Base-by-base conservation (phyloP, 2,329 filamentous ascomycete species). In the Chlorencoelia australis region DNA sequence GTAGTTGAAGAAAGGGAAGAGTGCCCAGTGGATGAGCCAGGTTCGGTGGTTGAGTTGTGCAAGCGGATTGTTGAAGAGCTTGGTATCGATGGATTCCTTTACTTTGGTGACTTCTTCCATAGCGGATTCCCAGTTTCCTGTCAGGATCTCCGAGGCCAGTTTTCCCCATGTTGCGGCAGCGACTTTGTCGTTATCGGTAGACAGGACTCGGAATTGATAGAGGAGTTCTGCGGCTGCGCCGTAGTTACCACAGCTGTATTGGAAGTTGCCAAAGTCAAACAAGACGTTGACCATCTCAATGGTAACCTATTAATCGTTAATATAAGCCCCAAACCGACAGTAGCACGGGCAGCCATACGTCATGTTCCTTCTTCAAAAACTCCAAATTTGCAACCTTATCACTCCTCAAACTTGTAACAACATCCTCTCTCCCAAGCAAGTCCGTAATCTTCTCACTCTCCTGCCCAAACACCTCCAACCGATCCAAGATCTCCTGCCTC, bases 371-470 rank as follows among this genome's bases (percentile, higher is more conserved):
- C 73, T 96, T 94, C 48, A 98, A 67, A 61, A 89, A 98, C 61
- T 89, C 86, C 79, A 98, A 81, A 71, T 98, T 98, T 66, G 89
- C 88, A 59, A 88, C 85, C 73, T 98, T 98, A 73, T 98, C 91
- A 61, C 83, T 91, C 53, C 91, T 74, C 57, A 98, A 71, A 59
- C 89, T 88, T 50, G 79, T 82, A 48, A 96, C 82, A 29, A 98
- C 91, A 48, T 86, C 84, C 57, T 94, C 84, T 57, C 91, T 79
- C 43, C 80, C 82, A 54, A 98, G 66, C 42, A 98, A 71, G 56
- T 86, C 82, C 47, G 80, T 81, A 53, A 98, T 88, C 69, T 88
- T 89, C 64, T 75, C 77, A 46, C 84, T 94, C 59, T 88, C 83
- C 58, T 91, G 77, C 65, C 89, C 82, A 60, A 82, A 85, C 61